Percentiles rank a stretch among this genome's conserved stretches.
Conservation (phyloP, 73 alveolate species). For the Uronychia binucleata region DNA sequence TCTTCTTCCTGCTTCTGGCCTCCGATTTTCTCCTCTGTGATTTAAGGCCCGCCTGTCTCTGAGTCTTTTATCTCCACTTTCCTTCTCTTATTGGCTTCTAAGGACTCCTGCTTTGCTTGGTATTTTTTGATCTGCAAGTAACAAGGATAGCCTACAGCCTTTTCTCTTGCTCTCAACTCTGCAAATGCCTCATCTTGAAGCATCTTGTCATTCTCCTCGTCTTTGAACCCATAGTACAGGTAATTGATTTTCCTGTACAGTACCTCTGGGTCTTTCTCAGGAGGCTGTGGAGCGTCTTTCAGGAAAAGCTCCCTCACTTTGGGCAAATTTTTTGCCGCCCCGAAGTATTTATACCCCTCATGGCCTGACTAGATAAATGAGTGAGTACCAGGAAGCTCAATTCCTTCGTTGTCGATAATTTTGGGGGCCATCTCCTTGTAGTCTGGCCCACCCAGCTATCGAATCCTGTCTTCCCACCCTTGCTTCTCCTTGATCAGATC, state of each 20-base stretch:
- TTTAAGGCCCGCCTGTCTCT: background rate
- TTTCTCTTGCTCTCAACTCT: background rate
- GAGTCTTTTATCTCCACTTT: background rate
- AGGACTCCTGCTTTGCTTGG: background rate
- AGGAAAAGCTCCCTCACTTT: slow-evolving; percentile 93
- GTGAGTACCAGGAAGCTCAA: slow-evolving; percentile 84
- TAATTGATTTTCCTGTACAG: slow-evolving; percentile 65
- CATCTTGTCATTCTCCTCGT: slow-evolving; percentile 23
- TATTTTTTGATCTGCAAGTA: background rate
- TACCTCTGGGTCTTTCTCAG: slow-evolving; percentile 71
- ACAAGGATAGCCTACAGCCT: background rate
- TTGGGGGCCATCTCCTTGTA: slow-evolving; percentile 75
- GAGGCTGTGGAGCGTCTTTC: slow-evolving; percentile 85
- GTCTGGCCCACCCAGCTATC: slow-evolving; percentile 97
- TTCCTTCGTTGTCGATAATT: slow-evolving; percentile 86
- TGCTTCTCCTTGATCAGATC: slow-evolving; percentile 88
- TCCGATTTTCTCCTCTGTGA: background rate
- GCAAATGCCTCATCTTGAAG: background rate
- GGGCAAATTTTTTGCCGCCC: slow-evolving; percentile 97
- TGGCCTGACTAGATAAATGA: background rate
- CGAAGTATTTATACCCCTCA: slow-evolving; percentile 96
- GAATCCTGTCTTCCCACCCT: slow-evolving; percentile 93
- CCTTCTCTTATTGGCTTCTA: background rate
- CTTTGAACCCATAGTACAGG: slow-evolving; percentile 41
- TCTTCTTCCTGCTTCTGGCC: too few relatives aligned